Evolutionary conservation across 2,329 filamentous ascomycete genomes (phyloP), one percentile per base, ranked within the genome.

Genomic region (Sphaceloma murrayae): DNA sequence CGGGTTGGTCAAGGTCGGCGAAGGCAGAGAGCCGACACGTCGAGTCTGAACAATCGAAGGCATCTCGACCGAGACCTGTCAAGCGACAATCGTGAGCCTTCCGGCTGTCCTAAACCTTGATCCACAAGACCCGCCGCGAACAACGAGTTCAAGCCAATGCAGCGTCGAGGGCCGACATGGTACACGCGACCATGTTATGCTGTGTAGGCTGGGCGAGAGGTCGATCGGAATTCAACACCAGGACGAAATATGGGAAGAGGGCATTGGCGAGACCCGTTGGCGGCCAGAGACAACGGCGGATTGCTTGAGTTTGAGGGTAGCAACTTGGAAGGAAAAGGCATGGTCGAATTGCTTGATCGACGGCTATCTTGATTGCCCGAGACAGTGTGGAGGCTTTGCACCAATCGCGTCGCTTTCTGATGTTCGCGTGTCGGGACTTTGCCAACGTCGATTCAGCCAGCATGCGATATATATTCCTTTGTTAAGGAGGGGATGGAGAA

Each of bases 1-100:
- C 43, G 87, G 86, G 62, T 94, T 93, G 46, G 86, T 93, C 56
- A 95, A 69, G 2, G 88, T 94, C 34, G 88, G 88, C 48, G 85
- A 93, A 9, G 77, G 78, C 51, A 82, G 79, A 24, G 52, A 49
- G 9, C n/a, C 36, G 9, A 17, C 24, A 29, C 8, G 19, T 22
- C 19, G 27, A 9, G 24, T 11, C 4, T 30, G 36, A 10, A 40
- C 24, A 14, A 40, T 27, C 18, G 36, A 13, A 10, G 27, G 19
- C 36, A 40, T 40, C 26, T 40, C 30, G 36, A 40, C 26, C 24
- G 36, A 30, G 36, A 29, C 36, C 30, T 17, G 14, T 14, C 13
- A 19, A 13, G 22, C 16, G 19, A 26, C 26, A 26, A 16, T 30
- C 24, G 11, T 40, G 26, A 29, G 4, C 36, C 26, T 16, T 26